phyloP scores from a whole-genome alignment of 805 yeast species.

The Lipomyces orientalis region DNA sequence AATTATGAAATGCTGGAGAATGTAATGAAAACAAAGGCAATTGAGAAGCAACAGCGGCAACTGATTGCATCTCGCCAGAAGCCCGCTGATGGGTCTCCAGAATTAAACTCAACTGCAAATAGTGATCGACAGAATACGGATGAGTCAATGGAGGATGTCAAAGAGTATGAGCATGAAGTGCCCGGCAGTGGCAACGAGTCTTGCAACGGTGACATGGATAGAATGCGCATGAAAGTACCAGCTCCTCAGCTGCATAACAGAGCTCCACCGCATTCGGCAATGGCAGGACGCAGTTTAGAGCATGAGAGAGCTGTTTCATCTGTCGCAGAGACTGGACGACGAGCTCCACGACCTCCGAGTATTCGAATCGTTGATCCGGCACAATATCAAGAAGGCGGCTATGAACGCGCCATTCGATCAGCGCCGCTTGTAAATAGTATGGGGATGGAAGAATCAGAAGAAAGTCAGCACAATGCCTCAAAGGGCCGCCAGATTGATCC shows the following conservation, averaged over 20 bases:
- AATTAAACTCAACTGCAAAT: neutral
- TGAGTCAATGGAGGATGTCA: neutral
- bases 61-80: conserved; percentile 40
- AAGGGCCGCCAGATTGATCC: neutral
- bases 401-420: conserved; percentile 34
- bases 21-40: conserved; percentile 38
- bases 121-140: neutral
- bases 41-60: conserved; percentile 42
- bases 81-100: conserved; percentile 6
- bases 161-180: neutral
- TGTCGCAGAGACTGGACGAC: conserved; percentile 3
- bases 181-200: neutral
- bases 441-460: neutral
- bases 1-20: conserved; percentile 38
- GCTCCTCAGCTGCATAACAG: neutral
- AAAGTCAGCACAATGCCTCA: neutral
- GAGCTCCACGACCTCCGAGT: conserved; percentile 26
- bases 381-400: conserved; percentile 24
- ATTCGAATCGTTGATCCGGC: conserved; percentile 27
- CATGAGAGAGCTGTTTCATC: neutral
- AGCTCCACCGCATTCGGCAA: neutral
- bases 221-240: neutral
- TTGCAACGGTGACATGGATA: neutral
- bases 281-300: neutral
- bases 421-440: conserved; percentile 24